Conservation (phyloP, 768 basidiomycete genomes). For the Cystobasidium tubakii region DNA sequence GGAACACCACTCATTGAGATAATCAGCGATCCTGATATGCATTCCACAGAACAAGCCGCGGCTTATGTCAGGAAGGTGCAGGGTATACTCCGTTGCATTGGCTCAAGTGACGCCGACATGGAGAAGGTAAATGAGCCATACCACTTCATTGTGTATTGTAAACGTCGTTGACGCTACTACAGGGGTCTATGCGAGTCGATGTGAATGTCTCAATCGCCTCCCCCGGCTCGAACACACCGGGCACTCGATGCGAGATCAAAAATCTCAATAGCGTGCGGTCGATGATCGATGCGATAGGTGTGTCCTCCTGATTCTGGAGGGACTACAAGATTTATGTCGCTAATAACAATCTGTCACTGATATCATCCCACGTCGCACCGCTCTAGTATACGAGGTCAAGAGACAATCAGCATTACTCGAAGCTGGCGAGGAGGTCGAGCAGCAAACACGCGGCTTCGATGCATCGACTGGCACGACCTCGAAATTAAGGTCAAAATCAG, state of each 20-base stretch:
- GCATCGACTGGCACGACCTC: conserved; percentile 75
- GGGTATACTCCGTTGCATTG: conserved; percentile 69
- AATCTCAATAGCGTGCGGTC: conserved; percentile 88
- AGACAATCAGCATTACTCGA: conserved; percentile 65
- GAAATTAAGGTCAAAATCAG: conserved; percentile 78
- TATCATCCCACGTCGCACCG: no score
- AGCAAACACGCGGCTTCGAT: conserved; percentile 89
- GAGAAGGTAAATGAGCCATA: conserved; percentile 62
- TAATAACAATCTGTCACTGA: no score
- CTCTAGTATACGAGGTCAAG: conserved; percentile 71
- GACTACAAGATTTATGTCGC: no score
- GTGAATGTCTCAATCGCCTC: conserved; percentile 89
- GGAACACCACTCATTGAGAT: conserved; percentile 90
- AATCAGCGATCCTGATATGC: conserved; percentile 85
- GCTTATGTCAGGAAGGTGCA: conserved; percentile 79
- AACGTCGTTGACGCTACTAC: neutral
- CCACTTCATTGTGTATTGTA: neutral
- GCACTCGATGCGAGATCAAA: conserved; percentile 91
- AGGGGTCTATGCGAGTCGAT: conserved; percentile 93
- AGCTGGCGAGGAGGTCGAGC: conserved; percentile 54
- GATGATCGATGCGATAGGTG: conserved; percentile 78
- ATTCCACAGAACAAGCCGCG: conserved; percentile 85
- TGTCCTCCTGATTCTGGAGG: conserved; percentile 39
- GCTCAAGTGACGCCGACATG: conserved; percentile 93
- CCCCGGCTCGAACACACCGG: conserved; percentile 51